phyloP scores from a whole-genome alignment of 768 basidiomycete genomes.

The Phylloporus arenicola region DNA sequence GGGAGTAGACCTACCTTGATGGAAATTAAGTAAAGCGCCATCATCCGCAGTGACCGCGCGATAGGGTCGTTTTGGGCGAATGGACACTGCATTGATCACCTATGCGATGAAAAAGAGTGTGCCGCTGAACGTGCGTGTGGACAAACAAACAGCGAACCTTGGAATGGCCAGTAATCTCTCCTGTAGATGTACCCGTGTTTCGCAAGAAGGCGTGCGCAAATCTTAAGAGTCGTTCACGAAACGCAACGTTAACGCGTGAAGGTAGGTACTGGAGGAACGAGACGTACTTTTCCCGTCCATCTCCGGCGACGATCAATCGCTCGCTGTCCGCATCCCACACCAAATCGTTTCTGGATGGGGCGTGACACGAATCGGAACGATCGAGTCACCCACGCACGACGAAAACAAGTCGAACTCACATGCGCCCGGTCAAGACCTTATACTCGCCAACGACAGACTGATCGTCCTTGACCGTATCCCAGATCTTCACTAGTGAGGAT shows the following conservation, averaged over 20 bases:
- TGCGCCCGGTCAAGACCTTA: conserved; percentile 62
- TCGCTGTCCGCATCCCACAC: conserved; percentile 97
- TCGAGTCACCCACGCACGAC: neutral
- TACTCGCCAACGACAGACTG: conserved; percentile 79
- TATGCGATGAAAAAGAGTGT: conserved; percentile 23
- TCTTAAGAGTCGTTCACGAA: conserved; percentile 32
- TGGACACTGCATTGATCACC: conserved; percentile 84
- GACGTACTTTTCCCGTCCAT: conserved; percentile 78
- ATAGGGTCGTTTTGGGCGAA: conserved; percentile 86
- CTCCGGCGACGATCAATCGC: conserved; percentile 91
- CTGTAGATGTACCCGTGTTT: conserved; percentile 78
- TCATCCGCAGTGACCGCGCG: conserved; percentile 86
- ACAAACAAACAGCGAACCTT: conserved; percentile 47
- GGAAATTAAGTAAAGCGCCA: conserved; percentile 75
- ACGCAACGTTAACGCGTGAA: neutral
- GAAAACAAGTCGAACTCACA: conserved; percentile 40
- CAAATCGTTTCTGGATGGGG: conserved; percentile 71
- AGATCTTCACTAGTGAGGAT: conserved; percentile 67
- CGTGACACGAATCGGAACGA: neutral
- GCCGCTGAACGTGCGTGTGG: neutral
- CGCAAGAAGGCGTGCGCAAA: conserved; percentile 82
- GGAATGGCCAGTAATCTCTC: conserved; percentile 84
- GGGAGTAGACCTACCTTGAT: conserved; percentile 50
- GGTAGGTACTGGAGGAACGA: neutral
- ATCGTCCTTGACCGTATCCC: conserved; percentile 88